phyloP scores from a whole-genome alignment of 768 basidiomycete species.

The Chalciporus chontae region DNA sequence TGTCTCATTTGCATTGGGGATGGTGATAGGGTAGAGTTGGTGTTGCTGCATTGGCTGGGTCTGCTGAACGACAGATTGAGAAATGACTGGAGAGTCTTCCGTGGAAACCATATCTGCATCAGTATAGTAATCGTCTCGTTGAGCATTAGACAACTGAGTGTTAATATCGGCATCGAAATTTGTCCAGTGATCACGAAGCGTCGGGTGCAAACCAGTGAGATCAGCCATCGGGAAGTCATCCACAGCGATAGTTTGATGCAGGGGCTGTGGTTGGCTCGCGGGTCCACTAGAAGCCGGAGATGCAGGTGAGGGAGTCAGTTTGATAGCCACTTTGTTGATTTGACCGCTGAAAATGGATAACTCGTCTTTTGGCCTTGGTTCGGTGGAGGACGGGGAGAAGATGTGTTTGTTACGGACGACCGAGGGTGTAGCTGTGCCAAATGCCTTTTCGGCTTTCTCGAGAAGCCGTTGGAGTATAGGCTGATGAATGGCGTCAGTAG shows the following conservation, averaged over 20 bases:
- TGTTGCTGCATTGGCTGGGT: conserved; percentile 19
- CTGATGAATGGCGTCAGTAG: conserved; percentile 32
- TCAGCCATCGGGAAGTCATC: conserved; percentile 8
- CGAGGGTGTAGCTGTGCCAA: conserved; percentile 44
- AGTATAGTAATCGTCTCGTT: conserved; percentile 24
- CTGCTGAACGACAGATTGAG: not conserved
- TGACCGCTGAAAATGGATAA: conserved; percentile 75
- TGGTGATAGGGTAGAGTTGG: conserved; percentile 21
- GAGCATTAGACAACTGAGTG: conserved; percentile 42
- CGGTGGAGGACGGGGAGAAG: conserved; percentile 45
- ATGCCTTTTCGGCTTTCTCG: conserved; percentile 55
- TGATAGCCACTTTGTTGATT: conserved; percentile 59
- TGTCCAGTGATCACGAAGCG: conserved; percentile 51
- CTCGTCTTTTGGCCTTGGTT: conserved; percentile 57
- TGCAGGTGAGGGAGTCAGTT: conserved; percentile 27
- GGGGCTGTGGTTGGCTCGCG: conserved; percentile 28
- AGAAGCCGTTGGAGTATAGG: conserved; percentile 63
- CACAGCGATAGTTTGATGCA: conserved; percentile 30
- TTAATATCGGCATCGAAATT: conserved; percentile 55
- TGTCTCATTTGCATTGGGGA: conserved; percentile 13
- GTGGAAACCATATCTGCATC: conserved; percentile 17
- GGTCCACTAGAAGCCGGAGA: conserved; percentile 9
- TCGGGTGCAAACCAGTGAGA: conserved; percentile 53
- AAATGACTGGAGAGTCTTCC: conserved; percentile 3
- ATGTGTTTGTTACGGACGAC: conserved; percentile 49